Percentiles rank a stretch among this genome's conserved stretches.
Conservation (phyloP, 169 alveolate genomes). For the Plasmodium ovale region DNA sequence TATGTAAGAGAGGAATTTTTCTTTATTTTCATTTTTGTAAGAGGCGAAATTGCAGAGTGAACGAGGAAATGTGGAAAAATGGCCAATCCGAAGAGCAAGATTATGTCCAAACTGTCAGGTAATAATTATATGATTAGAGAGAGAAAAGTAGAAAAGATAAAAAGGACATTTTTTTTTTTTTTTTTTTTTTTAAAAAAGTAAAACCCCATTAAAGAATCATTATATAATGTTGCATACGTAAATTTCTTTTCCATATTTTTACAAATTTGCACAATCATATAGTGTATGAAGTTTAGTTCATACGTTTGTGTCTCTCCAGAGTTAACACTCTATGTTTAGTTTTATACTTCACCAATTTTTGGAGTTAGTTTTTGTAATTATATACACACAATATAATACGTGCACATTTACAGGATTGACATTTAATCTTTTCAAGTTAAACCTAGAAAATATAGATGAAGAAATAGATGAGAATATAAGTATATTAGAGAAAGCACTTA, state of each 20-base stretch:
- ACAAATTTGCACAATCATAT: no score
- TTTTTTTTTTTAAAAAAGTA: no score
- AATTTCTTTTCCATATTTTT: no score
- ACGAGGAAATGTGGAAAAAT: slow-evolving; percentile 24
- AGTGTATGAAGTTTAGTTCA: background rate
- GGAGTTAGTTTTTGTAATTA: background rate
- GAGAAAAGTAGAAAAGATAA: background rate
- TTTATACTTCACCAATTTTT: background rate
- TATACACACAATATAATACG: background rate
- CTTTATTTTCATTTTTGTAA: no score
- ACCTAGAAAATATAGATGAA: slow-evolving; percentile 35
- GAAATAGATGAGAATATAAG: slow-evolving; percentile 58
- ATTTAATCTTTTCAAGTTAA: slow-evolving; percentile 12
- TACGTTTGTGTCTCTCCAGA: background rate
- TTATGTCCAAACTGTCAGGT: slow-evolving; percentile 70
- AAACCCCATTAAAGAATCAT: no score
- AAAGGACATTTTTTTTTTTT: background rate
- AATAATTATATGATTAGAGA: background rate
- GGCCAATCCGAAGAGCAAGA: slow-evolving; percentile 44
- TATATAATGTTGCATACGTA: no score
- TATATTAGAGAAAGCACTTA: slow-evolving; percentile 33
- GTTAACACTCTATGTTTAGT: no score
- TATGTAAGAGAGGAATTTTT: no score
- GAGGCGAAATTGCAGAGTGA: no score
- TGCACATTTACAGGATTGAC: slow-evolving; percentile 22